Percentiles rank a stretch among this genome's conserved stretches.
Conservation (phyloP, 768 basidiomycete species). For the Leccinum subgranulosum region DNA sequence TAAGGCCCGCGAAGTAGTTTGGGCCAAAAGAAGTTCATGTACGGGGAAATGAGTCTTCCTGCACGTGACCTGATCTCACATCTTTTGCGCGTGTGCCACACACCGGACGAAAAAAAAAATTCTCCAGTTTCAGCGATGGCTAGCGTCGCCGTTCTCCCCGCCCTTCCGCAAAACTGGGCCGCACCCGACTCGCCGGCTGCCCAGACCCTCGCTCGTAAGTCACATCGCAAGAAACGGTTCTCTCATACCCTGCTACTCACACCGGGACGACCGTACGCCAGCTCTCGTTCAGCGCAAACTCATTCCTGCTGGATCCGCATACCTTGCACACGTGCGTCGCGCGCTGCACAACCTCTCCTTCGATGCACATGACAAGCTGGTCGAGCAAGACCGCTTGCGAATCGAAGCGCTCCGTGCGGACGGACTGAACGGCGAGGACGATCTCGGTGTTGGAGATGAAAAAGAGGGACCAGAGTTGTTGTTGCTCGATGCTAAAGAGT, state of each 20-base stretch:
- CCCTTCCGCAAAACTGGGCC: constrained; percentile 24
- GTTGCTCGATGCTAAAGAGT: constrained; percentile 90
- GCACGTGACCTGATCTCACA: not conserved
- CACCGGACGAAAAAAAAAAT: not conserved
- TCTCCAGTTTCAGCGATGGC: constrained; percentile 17
- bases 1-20: too few species aligned
- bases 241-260: constrained; percentile 4
- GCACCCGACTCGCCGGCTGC: constrained; percentile 13
- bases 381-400: constrained; percentile 51
- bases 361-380: constrained; percentile 73
- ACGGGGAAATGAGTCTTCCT: not conserved
- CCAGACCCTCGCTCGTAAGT: constrained; percentile 28
- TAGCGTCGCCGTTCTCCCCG: constrained; percentile 22
- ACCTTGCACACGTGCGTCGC: constrained; percentile 78
- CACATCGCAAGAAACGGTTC: not conserved
- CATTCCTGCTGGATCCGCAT: constrained; percentile 86
- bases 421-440: constrained; percentile 61
- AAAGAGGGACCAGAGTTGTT: constrained; percentile 70
- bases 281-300: constrained; percentile 45
- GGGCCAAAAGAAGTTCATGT: too few species aligned
- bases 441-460: constrained; percentile 92
- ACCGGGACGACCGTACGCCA: constrained; percentile 3
- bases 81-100: too few species aligned
- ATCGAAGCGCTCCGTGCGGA: constrained; percentile 46
- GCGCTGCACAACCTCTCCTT: constrained; percentile 75